Evolutionary conservation across 768 basidiomycete genomes (phyloP), one percentile per base, ranked within the genome.

Genomic region (Termitomyces sp.): DNA sequence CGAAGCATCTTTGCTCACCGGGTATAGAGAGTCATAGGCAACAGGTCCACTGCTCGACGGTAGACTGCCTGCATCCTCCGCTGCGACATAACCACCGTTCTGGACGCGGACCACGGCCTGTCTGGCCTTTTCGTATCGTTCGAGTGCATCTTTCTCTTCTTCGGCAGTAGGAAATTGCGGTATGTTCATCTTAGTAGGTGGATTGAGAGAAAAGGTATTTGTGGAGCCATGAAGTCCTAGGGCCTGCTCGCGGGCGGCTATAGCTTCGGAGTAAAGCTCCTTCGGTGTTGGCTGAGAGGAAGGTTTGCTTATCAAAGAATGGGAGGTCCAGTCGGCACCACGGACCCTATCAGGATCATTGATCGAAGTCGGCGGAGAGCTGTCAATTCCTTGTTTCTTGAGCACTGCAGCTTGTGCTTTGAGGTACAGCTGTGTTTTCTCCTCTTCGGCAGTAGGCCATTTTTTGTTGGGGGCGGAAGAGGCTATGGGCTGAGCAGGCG

Each of bases 361-460:
- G 1, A 66, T 44, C 0, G 73, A 63, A 46, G 61, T 61, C 43
- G 66, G 64, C 51, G 67, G 66, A 50, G 69, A 62, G 60, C 66
- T 66, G n/a, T 65, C 71, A 40, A 67, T 20, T 12, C 76, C 82
- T 66, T 88, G 89, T 55, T 77, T 79, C 57, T 75, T 78, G 2
- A 56, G 48, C 32, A 84, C 91, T n/a, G 81, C 85, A 1, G 80
- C 82, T 66, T 86, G 85, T 0, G 91, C 89, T 51, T 83, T 69
- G 52, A 87, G 76, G 70, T 81, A 91, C n/a, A 91, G 68, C n/a
- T 80, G 77, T 1, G 80, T 71, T 65, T 93, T 93, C 68, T 93
- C 91, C 57, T 85, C 82, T 70, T 91, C 91, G 0, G 92, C 89
- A 1, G 86, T 80, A 7, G 76, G 75, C 88, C 88, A 92, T 33